phyloP scores from a whole-genome alignment of 345 rosid species.

The Limnanthes douglasii region DNA sequence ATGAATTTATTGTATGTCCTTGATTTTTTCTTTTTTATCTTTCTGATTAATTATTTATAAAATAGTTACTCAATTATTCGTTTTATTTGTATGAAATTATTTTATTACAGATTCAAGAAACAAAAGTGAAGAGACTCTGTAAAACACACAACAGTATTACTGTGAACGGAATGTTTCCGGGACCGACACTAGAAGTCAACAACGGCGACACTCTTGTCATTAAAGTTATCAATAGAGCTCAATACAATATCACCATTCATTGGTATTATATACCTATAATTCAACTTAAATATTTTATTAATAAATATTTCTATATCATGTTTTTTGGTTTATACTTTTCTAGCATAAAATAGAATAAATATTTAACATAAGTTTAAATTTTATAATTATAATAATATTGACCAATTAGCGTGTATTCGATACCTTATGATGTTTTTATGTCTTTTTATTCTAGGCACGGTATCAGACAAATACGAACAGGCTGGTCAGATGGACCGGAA shows the following conservation, averaged over 20 bases:
- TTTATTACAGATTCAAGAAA: slow-evolving; percentile 52
- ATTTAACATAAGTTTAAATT: too few relatives aligned
- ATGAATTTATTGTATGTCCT: slow-evolving; percentile 58
- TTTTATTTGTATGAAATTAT: background rate
- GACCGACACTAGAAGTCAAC: slow-evolving; percentile 68
- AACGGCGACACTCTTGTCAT: slow-evolving; percentile 63
- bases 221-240: slow-evolving; percentile 48
- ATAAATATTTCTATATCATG: background rate
- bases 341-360: too few relatives aligned
- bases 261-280: slow-evolving; percentile 34
- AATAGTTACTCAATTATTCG: too few relatives aligned
- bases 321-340: too few relatives aligned
- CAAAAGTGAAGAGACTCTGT: slow-evolving; percentile 93
- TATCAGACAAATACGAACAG: slow-evolving; percentile 64
- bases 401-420: background rate
- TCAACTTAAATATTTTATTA: background rate
- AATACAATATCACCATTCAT: slow-evolving; percentile 70
- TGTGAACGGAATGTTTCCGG: slow-evolving; percentile 89
- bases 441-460: slow-evolving; percentile 50
- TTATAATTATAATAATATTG: too few relatives aligned
- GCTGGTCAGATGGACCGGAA: slow-evolving; percentile 96
- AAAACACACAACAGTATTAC: slow-evolving; percentile 58
- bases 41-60: background rate
- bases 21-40: background rate
- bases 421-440: background rate